Conservation (phyloP, 768 basidiomycete species). For the Fomitopsis serialis region DNA sequence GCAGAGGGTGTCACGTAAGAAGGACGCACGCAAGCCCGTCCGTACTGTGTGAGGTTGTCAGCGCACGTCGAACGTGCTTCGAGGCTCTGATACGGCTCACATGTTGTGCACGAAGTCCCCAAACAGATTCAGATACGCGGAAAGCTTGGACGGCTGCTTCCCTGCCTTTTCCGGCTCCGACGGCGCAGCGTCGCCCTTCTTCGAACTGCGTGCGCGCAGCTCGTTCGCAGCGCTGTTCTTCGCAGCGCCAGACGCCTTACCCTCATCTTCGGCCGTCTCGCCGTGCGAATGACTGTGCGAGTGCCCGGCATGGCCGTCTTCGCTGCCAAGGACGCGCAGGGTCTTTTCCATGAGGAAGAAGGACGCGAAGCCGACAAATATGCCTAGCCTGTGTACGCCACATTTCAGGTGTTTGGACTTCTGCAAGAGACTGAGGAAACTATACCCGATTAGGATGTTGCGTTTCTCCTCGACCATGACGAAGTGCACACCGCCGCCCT, state of each 20-base stretch:
- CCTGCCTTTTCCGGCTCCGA: slow-evolving; percentile 18
- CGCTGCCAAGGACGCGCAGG: slow-evolving; percentile 71
- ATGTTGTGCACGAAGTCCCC: slow-evolving; percentile 95
- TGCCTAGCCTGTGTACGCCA: slow-evolving; percentile 49
- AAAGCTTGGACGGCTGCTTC: slow-evolving; percentile 70
- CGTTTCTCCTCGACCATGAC: slow-evolving; percentile 87
- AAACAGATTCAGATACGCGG: slow-evolving; percentile 89
- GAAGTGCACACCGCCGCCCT: slow-evolving; percentile 65
- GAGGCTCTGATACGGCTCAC: slow-evolving; percentile 39
- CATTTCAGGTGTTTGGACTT: neutral
- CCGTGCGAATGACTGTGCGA: slow-evolving; percentile 54
- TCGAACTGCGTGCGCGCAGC: slow-evolving; percentile 40
- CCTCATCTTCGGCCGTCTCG: slow-evolving; percentile 29
- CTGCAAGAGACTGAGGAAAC: neutral
- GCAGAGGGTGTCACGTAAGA: neutral
- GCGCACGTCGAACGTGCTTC: neutral
- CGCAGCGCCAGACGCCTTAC: slow-evolving; percentile 42
- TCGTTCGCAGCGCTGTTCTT: slow-evolving; percentile 36
- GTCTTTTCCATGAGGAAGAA: slow-evolving; percentile 96
- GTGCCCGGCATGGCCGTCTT: slow-evolving; percentile 45
- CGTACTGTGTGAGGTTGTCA: slow-evolving; percentile 45
- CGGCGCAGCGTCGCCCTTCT: slow-evolving; percentile 26
- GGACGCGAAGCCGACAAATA: slow-evolving; percentile 81
- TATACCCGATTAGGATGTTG: slow-evolving; percentile 84
- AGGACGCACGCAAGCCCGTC: slow-evolving; percentile 85